Conservation (phyloP, 2,329 filamentous ascomycete genomes). For the Thelonectria rubi region DNA sequence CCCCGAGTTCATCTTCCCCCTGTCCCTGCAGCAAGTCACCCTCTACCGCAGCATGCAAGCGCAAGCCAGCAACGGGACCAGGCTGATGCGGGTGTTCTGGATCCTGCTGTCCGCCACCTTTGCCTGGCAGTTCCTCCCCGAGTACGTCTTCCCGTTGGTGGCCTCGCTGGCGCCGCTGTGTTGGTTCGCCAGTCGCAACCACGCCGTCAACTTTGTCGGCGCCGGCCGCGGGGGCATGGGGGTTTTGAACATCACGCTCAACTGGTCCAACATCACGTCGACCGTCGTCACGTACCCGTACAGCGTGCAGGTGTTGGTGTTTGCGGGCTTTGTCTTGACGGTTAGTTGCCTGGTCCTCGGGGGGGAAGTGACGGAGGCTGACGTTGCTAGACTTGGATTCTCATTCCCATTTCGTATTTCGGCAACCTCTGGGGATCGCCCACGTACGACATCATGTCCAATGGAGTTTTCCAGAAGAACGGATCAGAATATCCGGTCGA, state of each 20-base stretch:
- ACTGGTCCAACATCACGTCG: constrained; percentile 67
- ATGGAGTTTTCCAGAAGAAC: constrained; percentile 55
- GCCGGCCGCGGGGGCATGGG: constrained; percentile 70
- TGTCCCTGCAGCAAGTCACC: constrained; percentile 6
- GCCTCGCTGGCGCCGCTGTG: constrained; percentile 69
- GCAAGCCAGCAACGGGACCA: constrained; percentile 56
- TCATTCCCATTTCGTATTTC: constrained; percentile 67
- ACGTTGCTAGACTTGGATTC: constrained; percentile 59
- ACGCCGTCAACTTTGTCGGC: constrained; percentile 67
- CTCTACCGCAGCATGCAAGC: constrained; percentile 15
- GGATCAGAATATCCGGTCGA: constrained; percentile 12
- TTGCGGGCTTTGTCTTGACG: constrained; percentile 61
- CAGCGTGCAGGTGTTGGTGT: constrained; percentile 67
- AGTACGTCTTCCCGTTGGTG: constrained; percentile 68
- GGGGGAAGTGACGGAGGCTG: neutral
- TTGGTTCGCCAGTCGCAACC: constrained; percentile 68
- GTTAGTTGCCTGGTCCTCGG: neutral
- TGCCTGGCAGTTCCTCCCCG: constrained; percentile 68
- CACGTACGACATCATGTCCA: constrained; percentile 63
- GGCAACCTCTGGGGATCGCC: constrained; percentile 62
- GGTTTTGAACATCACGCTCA: constrained; percentile 65
- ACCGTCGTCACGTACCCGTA: constrained; percentile 63
- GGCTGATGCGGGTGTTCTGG: constrained; percentile 61
- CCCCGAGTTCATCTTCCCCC: constrained; percentile 13
- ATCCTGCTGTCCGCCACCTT: constrained; percentile 61